Base-by-base conservation (phyloP, 176 grass and related monocot species). In the Carex littledalei region DNA sequence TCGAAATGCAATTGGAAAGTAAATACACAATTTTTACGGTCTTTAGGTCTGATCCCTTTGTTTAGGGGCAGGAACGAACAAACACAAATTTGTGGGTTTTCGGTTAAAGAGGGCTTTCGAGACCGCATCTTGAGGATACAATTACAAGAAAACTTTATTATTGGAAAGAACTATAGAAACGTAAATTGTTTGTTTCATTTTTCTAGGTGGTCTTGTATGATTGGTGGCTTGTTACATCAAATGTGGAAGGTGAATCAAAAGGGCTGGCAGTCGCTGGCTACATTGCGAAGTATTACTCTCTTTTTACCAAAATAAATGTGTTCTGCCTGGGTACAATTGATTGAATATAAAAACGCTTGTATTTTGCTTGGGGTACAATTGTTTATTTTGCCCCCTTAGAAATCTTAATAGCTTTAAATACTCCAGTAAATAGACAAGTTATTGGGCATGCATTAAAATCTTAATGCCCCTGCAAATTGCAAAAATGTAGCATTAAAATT, bases 121-220 rank as follows among this genome's bases (percentile, higher is more conserved):
- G 47, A 50, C 47, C 47, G 8, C 22, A 12, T 63, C 4, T 63
- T 11, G 1, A 37, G 66, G 66, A 69, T 39, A 39, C 32, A 69
- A 69, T 17, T 69, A 69, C 14, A 69, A 72, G 34, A n/a, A 12
- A 72, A 20, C 12, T 70, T 21, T 49, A 49, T 73, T 49, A 73
- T 49, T 49, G 7, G 18, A 43, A 43, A 43, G 3, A 39, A 70
- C 39, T 49, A 12, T n/a, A 71, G 37, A 50, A 67, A 34, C 17
- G n/a, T 43, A 45, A 45, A 1, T 31, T 55, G 21, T 16, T 77
- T 17, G 0, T 77, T 55, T 55, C 9, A 55, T 55, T 77, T 31
- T 55, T 53, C 20, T 77, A 77, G 73, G 73, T 77, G 73, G 49
- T 77, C 7, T 53, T 77, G 73, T 10, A 17, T 55, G 73, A 77